phyloP scores from a whole-genome alignment of 164 flowering plant genomes.

The Paratinospora sagittata region DNA sequence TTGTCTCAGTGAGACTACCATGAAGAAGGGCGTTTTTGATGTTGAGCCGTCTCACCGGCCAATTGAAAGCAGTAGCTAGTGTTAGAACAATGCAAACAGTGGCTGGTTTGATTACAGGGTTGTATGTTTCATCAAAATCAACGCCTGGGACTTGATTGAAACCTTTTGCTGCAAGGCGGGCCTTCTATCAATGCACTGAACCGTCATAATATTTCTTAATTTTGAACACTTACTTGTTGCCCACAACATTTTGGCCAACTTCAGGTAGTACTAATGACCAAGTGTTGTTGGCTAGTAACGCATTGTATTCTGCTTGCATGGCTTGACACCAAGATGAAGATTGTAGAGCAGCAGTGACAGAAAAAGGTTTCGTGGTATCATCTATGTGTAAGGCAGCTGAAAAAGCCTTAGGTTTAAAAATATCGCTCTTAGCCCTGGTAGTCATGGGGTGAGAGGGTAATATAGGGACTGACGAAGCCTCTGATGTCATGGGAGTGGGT shows the following conservation, averaged over 20 bases:
- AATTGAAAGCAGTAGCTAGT: not conserved
- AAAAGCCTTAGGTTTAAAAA: too few species aligned
- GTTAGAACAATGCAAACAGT: not conserved
- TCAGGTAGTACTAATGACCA: not conserved
- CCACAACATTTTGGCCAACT: not conserved
- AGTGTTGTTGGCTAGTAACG: not conserved
- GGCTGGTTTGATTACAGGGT: not conserved
- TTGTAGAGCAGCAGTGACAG: too few species aligned
- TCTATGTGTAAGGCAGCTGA: too few species aligned
- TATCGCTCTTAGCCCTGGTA: not conserved
- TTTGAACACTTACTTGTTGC: too few species aligned
- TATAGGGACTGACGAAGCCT: too few species aligned
- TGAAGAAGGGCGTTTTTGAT: not conserved
- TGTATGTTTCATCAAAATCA: not conserved
- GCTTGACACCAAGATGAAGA: not conserved
- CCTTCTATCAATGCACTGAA: too few species aligned
- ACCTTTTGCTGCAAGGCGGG: too few species aligned
- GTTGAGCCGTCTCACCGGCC: not conserved
- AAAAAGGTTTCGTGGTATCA: too few species aligned
- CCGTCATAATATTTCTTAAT: too few species aligned
- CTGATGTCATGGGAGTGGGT: too few species aligned
- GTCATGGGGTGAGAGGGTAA: not conserved
- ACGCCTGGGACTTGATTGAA: not conserved
- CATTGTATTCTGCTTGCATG: not conserved
- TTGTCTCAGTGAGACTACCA: not conserved